These are phyloP conservation scores for Linderniella brevidens DNA, from an alignment of 257 asterid species.

Conservation along the genomic window DNA sequence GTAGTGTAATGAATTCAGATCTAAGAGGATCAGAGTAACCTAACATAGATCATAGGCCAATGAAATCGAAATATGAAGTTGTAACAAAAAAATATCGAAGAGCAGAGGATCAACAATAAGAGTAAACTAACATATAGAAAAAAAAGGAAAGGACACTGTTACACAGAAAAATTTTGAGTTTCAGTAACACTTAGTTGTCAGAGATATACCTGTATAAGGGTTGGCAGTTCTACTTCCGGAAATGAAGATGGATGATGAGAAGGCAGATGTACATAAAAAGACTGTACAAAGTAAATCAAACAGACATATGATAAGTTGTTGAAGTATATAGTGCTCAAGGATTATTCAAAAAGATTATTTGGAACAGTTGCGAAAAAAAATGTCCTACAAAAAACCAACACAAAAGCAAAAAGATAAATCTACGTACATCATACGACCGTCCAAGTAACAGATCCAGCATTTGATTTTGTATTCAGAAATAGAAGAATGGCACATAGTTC, in stretches of 20 bases:
- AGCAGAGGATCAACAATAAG: background rate
- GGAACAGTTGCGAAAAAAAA: constrained; percentile 2
- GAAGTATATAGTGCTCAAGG: constrained; percentile 1
- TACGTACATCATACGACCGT: too few relatives aligned
- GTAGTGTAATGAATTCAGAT: too few relatives aligned
- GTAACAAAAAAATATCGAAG: too few relatives aligned
- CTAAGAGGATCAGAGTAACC: too few relatives aligned
- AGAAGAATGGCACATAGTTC: too few relatives aligned
- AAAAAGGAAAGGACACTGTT: background rate
- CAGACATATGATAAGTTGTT: constrained; percentile 6
- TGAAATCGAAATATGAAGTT: too few relatives aligned
- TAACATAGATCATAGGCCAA: too few relatives aligned
- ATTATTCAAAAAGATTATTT: constrained; percentile 7
- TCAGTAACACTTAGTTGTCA: constrained; percentile 4
- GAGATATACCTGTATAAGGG: constrained; percentile 67
- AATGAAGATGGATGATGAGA: constrained; percentile 84
- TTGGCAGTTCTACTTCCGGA: constrained; percentile 87
- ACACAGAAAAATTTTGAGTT: constrained; percentile 7
- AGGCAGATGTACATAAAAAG: constrained; percentile 86
- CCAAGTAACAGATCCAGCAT: too few relatives aligned
- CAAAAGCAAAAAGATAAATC: too few relatives aligned
- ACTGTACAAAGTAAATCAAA: constrained; percentile 36
- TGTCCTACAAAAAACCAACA: too few relatives aligned
- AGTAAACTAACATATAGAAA: constrained; percentile 4
- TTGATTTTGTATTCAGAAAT: too few relatives aligned